Evolutionary conservation across 108 stramenopile species (phyloP), one percentile per base, ranked within the genome.

Genomic region (Skeletonema grethae): DNA sequence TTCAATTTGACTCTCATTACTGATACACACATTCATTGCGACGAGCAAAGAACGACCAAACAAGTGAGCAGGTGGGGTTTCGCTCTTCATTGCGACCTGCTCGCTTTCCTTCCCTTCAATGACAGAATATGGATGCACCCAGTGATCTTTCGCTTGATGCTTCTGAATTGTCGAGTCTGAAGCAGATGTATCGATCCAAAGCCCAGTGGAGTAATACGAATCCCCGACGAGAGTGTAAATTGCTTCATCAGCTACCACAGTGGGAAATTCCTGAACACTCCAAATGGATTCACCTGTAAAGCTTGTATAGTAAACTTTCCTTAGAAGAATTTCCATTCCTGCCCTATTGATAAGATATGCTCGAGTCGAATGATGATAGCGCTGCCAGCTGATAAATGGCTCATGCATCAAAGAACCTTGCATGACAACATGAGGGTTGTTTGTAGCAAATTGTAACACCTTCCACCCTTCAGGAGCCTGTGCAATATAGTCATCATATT

Each of bases 261-360:
- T 18, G 6, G 46, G 46, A 48, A 48, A 48, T 48, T 48, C 46
- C 46, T 48, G 18, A 4, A 48, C 46, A 48, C 46, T n/a, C 46
- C 46, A 48, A 1, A 48, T 6, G 6, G 46, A 48, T 48, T n/a
- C n/a, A n/a, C 25, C 25, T 28, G 1, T 28, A 28, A 1, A 28
- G 25, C 25, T 28, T 28, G 25, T 28, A 48, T 11, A 20, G 6
- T 48, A 18, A 16, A 48, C 18, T 20, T 20, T 48, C 5, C 46
- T 18, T 4, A 63, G 38, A 41, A 63, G 35, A 24, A 11, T 41
- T 12, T 41, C 22, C 63, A 63, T 63, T 6, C 63, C 63, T 41
- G 35, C 3, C n/a, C 63, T 36, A 41, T 63, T 63, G 18, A 63
- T 36, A 0, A 63, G 24, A 63, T 63, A 63, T 18, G 63, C 63